These are phyloP conservation scores for Fusarium scirpi DNA, from an alignment of 2,329 filamentous ascomycete species.

Conservation along the genomic window DNA sequence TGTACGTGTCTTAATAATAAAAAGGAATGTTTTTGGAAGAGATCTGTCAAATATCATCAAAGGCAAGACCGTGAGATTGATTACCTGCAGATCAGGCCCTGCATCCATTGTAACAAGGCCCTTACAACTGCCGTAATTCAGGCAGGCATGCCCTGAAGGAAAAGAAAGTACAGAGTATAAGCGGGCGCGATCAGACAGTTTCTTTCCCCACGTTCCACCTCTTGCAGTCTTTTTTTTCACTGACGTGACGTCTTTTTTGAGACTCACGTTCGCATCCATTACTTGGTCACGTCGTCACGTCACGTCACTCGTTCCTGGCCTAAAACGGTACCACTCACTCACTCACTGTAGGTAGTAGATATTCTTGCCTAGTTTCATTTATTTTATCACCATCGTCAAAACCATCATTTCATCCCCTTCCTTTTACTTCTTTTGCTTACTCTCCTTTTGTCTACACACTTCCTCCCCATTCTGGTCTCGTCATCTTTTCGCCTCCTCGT, in stretches of 20 bases:
- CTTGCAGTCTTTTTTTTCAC: background rate
- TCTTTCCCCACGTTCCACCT: background rate
- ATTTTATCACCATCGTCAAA: background rate
- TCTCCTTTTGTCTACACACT: conserved; percentile 15
- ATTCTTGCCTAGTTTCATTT: conserved; percentile 18
- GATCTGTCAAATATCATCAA: conserved; percentile 23
- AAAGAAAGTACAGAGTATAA: background rate
- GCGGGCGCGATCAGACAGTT: background rate
- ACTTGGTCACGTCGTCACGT: conserved; percentile 12
- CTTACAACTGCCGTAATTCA: background rate
- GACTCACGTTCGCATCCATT: background rate
- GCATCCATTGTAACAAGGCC: background rate
- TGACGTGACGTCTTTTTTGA: background rate
- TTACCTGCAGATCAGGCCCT: background rate
- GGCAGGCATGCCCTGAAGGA: background rate
- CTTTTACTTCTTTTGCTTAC: conserved; percentile 7
- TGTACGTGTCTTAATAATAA: conserved; percentile 33
- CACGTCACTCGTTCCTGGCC: conserved; percentile 8
- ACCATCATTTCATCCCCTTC: background rate
- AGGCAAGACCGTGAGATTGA: background rate
- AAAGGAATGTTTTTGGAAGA: background rate
- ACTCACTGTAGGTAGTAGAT: background rate
- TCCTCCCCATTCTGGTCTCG: conserved; percentile 12
- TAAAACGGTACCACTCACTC: background rate
- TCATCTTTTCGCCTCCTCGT: conserved; percentile 29